These are phyloP conservation scores for Dendrobium catenatum DNA, from an alignment of 106 monocot species.

Conservation along the genomic window DNA sequence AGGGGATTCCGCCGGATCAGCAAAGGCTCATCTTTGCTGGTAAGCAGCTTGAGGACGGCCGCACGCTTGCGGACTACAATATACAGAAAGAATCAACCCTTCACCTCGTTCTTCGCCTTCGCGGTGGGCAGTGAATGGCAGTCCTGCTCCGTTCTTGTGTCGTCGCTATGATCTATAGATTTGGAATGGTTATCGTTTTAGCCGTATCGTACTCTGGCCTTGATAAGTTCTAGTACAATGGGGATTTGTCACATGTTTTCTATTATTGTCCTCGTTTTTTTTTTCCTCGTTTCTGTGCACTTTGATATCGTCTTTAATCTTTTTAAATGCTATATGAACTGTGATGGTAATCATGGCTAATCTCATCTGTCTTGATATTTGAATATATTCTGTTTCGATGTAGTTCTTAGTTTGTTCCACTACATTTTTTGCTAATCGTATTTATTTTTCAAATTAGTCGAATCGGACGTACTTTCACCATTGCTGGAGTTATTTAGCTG, in stretches of 20 bases:
- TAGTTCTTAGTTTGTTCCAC: neutral
- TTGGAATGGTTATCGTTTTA: neutral
- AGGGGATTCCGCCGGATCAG: slow-evolving; percentile 8
- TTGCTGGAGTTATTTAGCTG: too few species aligned
- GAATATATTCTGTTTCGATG: neutral
- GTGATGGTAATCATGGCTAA: neutral
- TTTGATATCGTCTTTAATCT: neutral
- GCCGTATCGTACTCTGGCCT: too few species aligned
- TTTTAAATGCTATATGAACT: neutral
- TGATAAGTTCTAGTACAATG: too few species aligned
- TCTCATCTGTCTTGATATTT: neutral
- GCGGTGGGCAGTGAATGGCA: neutral
- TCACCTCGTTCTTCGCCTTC: slow-evolving; percentile 9
- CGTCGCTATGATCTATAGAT: neutral
- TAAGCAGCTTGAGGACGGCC: slow-evolving; percentile 10
- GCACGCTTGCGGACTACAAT: slow-evolving; percentile 5
- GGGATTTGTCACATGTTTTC: too few species aligned
- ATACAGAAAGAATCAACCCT: slow-evolving; percentile 10
- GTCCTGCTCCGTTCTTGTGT: too few species aligned
- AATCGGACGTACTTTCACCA: too few species aligned
- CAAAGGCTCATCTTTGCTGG: slow-evolving; percentile 6
- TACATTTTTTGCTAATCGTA: too few species aligned
- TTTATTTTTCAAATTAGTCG: too few species aligned
- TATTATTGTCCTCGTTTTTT: neutral
- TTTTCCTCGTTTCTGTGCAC: neutral